A percentile compares a stretch with the other conserved stretches of the same genome.
These are phyloP conservation scores for Luzula sylvatica DNA, from an alignment of 176 grass and related monocot species.

Conservation along the genomic window DNA sequence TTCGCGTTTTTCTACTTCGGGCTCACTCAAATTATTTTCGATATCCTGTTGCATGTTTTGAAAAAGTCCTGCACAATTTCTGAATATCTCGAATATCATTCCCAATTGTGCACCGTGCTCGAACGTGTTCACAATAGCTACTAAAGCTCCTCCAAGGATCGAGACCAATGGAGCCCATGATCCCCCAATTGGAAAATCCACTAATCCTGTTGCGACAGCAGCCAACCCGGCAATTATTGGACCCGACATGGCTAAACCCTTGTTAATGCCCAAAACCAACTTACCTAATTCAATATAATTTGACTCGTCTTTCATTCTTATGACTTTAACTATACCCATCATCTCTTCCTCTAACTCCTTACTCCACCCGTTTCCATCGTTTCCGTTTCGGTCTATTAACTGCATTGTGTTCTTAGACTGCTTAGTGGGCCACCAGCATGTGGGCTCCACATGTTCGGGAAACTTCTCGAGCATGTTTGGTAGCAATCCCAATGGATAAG, in stretches of 20 bases:
- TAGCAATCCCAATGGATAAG: conserved; percentile 26
- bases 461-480: conserved; percentile 34
- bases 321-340: conserved; percentile 14
- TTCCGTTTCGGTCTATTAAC: neutral
- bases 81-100: conserved; percentile 31
- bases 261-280: conserved; percentile 7
- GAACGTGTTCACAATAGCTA: conserved; percentile 19
- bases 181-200: conserved; percentile 2
- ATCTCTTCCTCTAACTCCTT: conserved; percentile 28
- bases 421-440: conserved; percentile 24
- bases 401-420: neutral
- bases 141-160: conserved; percentile 19
- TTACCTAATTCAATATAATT: conserved; percentile 2
- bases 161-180: conserved; percentile 4
- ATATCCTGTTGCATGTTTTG: conserved; percentile 20
- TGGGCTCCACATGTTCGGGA: conserved; percentile 15
- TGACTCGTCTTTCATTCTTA: conserved; percentile 24
- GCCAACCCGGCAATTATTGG: conserved; percentile 17
- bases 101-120: conserved; percentile 33
- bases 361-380: conserved; percentile 18
- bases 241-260: conserved; percentile 11
- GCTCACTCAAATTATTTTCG: conserved; percentile 21
- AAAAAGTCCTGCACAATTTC: conserved; percentile 29
- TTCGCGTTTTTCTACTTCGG: conserved; percentile 12
- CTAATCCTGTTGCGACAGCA: neutral